Base-by-base conservation (phyloP, 148 eudicot genomes). In the Rhododendron simsii region DNA sequence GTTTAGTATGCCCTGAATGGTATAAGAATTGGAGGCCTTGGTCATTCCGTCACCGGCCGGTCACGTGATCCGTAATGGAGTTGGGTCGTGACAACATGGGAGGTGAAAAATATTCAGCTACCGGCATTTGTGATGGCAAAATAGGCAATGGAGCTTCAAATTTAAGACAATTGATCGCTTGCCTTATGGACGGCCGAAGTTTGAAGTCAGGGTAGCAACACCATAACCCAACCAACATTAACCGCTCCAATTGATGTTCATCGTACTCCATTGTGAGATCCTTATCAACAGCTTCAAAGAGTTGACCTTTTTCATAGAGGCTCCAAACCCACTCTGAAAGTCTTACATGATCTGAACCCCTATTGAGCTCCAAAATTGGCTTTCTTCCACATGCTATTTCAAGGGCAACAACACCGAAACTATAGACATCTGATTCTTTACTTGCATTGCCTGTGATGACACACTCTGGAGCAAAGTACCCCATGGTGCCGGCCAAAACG, bases 71-170 rank as follows among this genome's bases (percentile, higher is more conserved):
- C 5, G 6, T 39, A 39, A 5, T 39, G 41, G 41, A 39, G 41
- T 39, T 39, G 41, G 41, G 41, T 5, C 6, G 41, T 39, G 41
- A 39, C 41, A 39, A 39, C 41, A 39, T 69, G 12, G 35, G 9
- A 10, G 81, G 61, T 15, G 57, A 33, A 1, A 15, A 21, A 16
- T 55, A 82, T 39, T 33, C 15, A 2, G 61, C 2, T 12, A 51
- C 41, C 0, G 88, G 85, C 81, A 55, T 82, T 5, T n/a, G 33
- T 26, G 74, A 26, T 5, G 85, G 85, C 16, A 74, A n/a, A 69
- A 7, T 9, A 12, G 88, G 88, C 47, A 82, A 7, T 78, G 82
- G 61, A 75, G 78, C 82, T 83, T 86, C 76, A 53, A 14, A 75
- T 20, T 76, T 76, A 4, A 86, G 61, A 37, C 61, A 35, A 26